Evolutionary conservation across 2,329 filamentous ascomycete genomes (phyloP).

Genomic region (Botryosphaeria dothidea): DNA sequence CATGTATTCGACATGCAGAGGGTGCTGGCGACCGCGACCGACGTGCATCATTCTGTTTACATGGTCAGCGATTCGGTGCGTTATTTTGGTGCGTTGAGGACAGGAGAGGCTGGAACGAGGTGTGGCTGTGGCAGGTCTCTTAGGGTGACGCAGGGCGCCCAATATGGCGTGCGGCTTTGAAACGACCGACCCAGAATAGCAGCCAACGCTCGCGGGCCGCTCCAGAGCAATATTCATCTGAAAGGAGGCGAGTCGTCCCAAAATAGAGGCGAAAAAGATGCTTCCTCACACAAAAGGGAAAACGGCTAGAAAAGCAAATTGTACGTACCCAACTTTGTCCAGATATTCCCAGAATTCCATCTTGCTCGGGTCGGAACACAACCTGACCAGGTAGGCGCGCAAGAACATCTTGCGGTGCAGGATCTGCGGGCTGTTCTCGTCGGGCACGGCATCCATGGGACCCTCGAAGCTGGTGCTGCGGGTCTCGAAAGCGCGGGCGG

Average conservation of each 20-base stretch:
- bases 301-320: not conserved
- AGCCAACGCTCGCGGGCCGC: not conserved
- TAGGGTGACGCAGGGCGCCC: not conserved
- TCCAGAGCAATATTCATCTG: not conserved
- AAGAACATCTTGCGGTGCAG: conserved; percentile 75
- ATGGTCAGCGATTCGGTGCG: not conserved
- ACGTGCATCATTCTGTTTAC: conserved; percentile 70
- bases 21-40: conserved; percentile 70
- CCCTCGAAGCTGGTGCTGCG: conserved; percentile 64
- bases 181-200: not conserved
- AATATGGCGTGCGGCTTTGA: not conserved
- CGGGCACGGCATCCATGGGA: conserved; percentile 62
- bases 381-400: conserved; percentile 71
- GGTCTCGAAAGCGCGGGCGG: conserved; percentile 71
- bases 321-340: conserved; percentile 73
- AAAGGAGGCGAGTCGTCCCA: not conserved
- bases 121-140: not conserved
- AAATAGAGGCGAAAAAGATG: not conserved
- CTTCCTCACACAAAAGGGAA: not conserved
- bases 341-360: conserved; percentile 83
- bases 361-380: conserved; percentile 72
- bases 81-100: not conserved
- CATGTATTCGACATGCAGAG: conserved; percentile 77
- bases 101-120: conserved; percentile 20
- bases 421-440: conserved; percentile 73